phyloP scores from a whole-genome alignment of 2,329 filamentous ascomycete species.

The Xylogone sp. region DNA sequence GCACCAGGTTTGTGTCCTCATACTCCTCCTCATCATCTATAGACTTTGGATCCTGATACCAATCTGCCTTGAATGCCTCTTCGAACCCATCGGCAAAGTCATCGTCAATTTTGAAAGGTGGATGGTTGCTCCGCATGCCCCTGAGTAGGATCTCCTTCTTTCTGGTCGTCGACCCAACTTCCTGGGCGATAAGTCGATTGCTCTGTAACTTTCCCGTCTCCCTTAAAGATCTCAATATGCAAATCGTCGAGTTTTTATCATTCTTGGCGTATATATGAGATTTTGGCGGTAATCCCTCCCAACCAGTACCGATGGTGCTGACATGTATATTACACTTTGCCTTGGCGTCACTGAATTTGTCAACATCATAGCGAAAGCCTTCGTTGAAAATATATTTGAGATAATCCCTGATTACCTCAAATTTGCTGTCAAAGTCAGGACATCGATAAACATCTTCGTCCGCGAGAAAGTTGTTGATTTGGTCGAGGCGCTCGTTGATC shows the following conservation, averaged over 20 bases:
- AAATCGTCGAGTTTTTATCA: background rate
- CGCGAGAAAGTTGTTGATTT: slow-evolving; percentile 41
- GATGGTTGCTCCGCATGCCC: slow-evolving; percentile 15
- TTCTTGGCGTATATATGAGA: background rate
- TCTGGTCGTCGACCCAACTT: background rate
- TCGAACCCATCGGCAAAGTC: slow-evolving; percentile 17
- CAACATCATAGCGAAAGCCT: slow-evolving; percentile 5
- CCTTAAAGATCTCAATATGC: background rate
- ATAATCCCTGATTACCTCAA: slow-evolving; percentile 25
- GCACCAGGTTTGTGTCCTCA: slow-evolving; percentile 17
- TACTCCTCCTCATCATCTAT: slow-evolving; percentile 13
- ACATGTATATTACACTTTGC: slow-evolving; percentile 18
- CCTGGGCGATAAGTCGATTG: background rate
- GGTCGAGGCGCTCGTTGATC: slow-evolving; percentile 27
- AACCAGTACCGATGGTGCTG: too few relatives aligned
- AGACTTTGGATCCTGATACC: slow-evolving; percentile 10
- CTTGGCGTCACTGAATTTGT: slow-evolving; percentile 16
- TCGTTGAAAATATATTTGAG: slow-evolving; percentile 13
- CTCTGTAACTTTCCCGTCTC: background rate
- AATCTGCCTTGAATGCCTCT: slow-evolving; percentile 11
- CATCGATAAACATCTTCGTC: slow-evolving; percentile 44
- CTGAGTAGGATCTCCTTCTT: background rate
- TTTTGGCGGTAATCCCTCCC: background rate
- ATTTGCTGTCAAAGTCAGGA: slow-evolving; percentile 34
- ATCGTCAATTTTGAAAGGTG: slow-evolving; percentile 17